Evolutionary conservation across 495 filamentous ascomycete genomes (phyloP).

Genomic region (Penicillium waksmanii): DNA sequence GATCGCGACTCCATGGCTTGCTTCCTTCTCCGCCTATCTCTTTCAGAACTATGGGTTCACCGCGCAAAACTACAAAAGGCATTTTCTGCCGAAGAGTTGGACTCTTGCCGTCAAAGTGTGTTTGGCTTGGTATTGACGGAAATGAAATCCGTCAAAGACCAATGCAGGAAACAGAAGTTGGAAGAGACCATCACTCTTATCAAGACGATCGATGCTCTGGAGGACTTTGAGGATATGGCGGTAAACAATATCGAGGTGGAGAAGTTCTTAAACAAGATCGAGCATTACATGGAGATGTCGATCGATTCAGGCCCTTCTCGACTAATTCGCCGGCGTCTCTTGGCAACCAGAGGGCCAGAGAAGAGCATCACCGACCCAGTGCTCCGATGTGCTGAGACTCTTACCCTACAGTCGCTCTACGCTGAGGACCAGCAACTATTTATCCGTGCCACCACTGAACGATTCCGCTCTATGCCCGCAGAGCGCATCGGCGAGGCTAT

Average conservation of each 20-base stretch:
- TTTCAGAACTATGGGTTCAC: constrained; percentile 46
- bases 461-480: constrained; percentile 40
- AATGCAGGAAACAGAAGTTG: constrained; percentile 46
- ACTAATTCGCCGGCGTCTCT: constrained; percentile 42
- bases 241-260: constrained; percentile 42
- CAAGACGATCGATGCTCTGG: constrained; percentile 48
- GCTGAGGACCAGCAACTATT: constrained; percentile 48
- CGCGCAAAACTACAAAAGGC: constrained; percentile 34
- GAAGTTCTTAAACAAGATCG: constrained; percentile 44
- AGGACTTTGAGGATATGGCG: constrained; percentile 50
- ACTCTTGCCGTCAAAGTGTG: constrained; percentile 37
- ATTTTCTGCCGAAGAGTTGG: constrained; percentile 38
- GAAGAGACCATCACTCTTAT: constrained; percentile 47
- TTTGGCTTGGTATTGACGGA: constrained; percentile 43
- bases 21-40: constrained; percentile 43
- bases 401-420: constrained; percentile 44
- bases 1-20: constrained; percentile 46
- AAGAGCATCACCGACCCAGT: constrained; percentile 37
- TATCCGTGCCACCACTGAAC: constrained; percentile 41
- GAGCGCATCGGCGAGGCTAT: constrained; percentile 36
- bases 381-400: constrained; percentile 40
- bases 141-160: constrained; percentile 44
- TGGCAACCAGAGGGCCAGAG: constrained; percentile 38
- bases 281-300: constrained; percentile 44
- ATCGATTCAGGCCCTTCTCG: constrained; percentile 41